A percentile compares a stretch with the other conserved stretches of the same genome.
These are phyloP conservation scores for Crithidia sp. DNA, from an alignment of 208 protist genomes.

Conservation along the genomic window DNA sequence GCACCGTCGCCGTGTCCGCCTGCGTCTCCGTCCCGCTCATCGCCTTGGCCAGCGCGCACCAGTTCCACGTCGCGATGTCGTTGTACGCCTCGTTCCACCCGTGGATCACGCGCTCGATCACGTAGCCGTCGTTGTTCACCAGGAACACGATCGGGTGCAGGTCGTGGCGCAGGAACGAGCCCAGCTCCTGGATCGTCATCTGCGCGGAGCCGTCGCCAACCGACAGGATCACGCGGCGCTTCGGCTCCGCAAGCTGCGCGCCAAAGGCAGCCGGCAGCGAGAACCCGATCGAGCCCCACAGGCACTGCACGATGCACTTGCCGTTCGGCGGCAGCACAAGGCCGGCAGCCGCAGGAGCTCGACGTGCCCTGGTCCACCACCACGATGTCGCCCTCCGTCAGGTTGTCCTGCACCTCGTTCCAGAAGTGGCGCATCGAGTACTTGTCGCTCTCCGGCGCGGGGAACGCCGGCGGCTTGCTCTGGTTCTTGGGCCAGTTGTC, in stretches of 20 bases:
- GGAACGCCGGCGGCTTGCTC: slow-evolving; percentile 23
- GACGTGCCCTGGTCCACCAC: slow-evolving; percentile 54
- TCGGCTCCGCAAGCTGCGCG: slow-evolving; percentile 40
- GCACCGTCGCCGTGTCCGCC: too few species aligned
- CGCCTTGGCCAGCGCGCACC: slow-evolving; percentile 33
- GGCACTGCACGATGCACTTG: slow-evolving; percentile 28
- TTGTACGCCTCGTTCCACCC: slow-evolving; percentile 57
- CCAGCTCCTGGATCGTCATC: slow-evolving; percentile 56
- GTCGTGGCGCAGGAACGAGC: slow-evolving; percentile 41
- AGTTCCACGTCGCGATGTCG: slow-evolving; percentile 54
- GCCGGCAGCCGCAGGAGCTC: slow-evolving; percentile 31
- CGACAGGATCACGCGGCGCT: slow-evolving; percentile 39
- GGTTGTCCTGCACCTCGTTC: slow-evolving; percentile 36
- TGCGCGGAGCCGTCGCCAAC: slow-evolving; percentile 46
- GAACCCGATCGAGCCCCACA: slow-evolving; percentile 58
- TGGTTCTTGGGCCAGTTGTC: slow-evolving; percentile 15
- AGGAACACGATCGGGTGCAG: slow-evolving; percentile 45
- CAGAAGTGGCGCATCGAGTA: slow-evolving; percentile 48
- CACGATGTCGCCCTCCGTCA: slow-evolving; percentile 43
- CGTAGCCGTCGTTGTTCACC: slow-evolving; percentile 62
- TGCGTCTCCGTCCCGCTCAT: too few species aligned
- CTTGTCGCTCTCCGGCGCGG: slow-evolving; percentile 24
- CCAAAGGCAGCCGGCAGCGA: slow-evolving; percentile 49
- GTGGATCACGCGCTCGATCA: slow-evolving; percentile 55
- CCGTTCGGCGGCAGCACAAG: slow-evolving; percentile 34